phyloP scores from a whole-genome alignment of 305 asterid genomes.

The Fraxinus ornus region DNA sequence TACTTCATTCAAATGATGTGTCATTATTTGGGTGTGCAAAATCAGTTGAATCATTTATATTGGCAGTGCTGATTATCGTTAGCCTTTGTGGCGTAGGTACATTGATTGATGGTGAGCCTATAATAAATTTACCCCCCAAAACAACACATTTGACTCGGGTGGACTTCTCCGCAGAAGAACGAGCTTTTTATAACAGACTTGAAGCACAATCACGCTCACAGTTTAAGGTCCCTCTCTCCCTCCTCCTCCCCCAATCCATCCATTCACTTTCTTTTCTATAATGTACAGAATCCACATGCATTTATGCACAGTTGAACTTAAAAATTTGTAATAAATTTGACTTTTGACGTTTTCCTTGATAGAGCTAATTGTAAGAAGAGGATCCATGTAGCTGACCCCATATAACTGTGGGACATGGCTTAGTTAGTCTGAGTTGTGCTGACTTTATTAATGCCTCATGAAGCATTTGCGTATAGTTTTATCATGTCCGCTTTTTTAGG shows the following conservation, averaged over 20 bases:
- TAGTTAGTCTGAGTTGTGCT: neutral
- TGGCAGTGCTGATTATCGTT: conserved; percentile 29
- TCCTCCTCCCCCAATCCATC: too few relatives aligned
- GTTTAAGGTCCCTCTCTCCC: conserved; percentile 65
- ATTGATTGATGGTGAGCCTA: conserved; percentile 66
- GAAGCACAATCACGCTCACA: conserved; percentile 80
- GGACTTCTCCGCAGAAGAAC: conserved; percentile 78
- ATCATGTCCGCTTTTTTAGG: neutral
- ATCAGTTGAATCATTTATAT: conserved; percentile 13
- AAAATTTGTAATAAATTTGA: neutral
- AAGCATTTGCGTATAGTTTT: neutral
- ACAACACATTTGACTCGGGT: conserved; percentile 59
- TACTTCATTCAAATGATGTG: neutral
- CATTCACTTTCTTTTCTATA: conserved; percentile 1
- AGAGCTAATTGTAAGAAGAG: neutral
- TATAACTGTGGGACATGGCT: neutral
- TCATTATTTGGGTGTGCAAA: conserved; percentile 20
- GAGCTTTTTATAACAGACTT: conserved; percentile 69
- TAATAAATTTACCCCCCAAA: conserved; percentile 79
- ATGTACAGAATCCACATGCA: conserved; percentile 12
- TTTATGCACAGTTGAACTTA: conserved; percentile 11
- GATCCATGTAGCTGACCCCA: neutral
- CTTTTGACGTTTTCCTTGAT: neutral
- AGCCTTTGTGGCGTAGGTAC: conserved; percentile 50
- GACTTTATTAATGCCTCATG: neutral